phyloP scores from a whole-genome alignment of 805 yeast species.

The Suhomyces canberraensis region DNA sequence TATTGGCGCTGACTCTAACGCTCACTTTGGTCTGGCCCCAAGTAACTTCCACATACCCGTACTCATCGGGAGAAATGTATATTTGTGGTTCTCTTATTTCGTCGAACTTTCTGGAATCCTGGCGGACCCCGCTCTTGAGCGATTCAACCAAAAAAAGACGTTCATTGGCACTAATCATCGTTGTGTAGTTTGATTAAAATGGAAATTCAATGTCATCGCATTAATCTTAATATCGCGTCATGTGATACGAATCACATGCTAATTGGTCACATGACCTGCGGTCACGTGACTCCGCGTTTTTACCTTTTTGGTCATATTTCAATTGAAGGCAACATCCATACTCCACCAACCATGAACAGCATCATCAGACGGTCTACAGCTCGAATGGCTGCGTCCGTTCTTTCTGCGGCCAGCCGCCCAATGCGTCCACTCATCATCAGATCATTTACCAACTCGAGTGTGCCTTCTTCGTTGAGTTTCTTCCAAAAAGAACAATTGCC shows the following conservation, averaged over 20 bases:
- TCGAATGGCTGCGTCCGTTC: neutral
- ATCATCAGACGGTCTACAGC: neutral
- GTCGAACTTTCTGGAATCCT: constrained; percentile 65
- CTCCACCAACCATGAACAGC: neutral
- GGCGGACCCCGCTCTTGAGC: constrained; percentile 57
- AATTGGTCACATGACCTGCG: neutral
- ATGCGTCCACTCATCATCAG: neutral
- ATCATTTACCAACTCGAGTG: neutral
- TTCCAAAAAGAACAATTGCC: constrained; percentile 66
- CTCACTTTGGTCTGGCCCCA: constrained; percentile 73
- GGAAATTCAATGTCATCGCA: neutral
- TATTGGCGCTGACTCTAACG: constrained; percentile 71
- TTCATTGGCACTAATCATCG: constrained; percentile 44
- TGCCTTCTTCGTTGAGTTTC: constrained; percentile 36
- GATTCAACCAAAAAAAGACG: constrained; percentile 58
- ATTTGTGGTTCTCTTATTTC: constrained; percentile 68
- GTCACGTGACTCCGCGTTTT: neutral
- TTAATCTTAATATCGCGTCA: neutral
- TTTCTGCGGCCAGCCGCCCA: neutral
- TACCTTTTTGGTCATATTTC: too few relatives aligned
- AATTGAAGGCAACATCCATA: neutral
- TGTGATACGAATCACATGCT: neutral
- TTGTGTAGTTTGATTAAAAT: neutral
- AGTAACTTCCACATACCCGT: constrained; percentile 75
- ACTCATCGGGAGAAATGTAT: constrained; percentile 58